Base-by-base conservation (phyloP, 768 basidiomycete species). In the Panaeolus cyanescens region DNA sequence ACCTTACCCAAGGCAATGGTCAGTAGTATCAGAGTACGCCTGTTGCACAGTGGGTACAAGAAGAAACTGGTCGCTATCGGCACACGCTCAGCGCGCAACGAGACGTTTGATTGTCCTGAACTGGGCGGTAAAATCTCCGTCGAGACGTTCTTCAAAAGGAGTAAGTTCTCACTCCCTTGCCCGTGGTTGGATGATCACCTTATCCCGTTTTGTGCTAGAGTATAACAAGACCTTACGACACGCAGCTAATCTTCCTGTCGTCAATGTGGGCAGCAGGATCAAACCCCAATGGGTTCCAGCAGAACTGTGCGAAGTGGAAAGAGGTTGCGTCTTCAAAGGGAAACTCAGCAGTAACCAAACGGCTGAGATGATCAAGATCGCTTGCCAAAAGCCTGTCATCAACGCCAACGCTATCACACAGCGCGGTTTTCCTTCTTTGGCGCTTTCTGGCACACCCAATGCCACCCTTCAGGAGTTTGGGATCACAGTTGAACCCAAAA, bases 271-370 rank as follows among this genome's bases (percentile, higher is more conserved):
- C 1, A 67, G 61, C 28, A 37, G 58, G 4, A 71, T 72, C 39
- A 69, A 73, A 31, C 57, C 69, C 0, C 69, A 71, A 40, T 83
- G 71, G 65, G 72, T 92, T 1, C 91, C 91, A 0, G 85, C 89
- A 0, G 91, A 93, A 69, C 55, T 93, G 1, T 93, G 91, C 75
- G 75, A 83, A 22, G 89, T 93, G 55, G 70, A 79, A 9, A 72
- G 81, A 0, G 86, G 86, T 6, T 83, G 84, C 63, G 77, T 87
- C 0, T 90, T 83, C 72, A 76, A 79, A 20, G 88, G 83, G 5
- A 85, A 80, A 60, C 84, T 93, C 2, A 80, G 72, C 59, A 84
- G 84, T n/a, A 76, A 67, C 5, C 86, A 89, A 66, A 91, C 89
- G 0, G 75, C 85, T 0, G 72, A 78, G n/a, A 93, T 93, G 92